Percentiles rank a stretch among this genome's conserved stretches.
Conservation (phyloP, 169 alveolate species). For the Cryptosporidium baileyi region DNA sequence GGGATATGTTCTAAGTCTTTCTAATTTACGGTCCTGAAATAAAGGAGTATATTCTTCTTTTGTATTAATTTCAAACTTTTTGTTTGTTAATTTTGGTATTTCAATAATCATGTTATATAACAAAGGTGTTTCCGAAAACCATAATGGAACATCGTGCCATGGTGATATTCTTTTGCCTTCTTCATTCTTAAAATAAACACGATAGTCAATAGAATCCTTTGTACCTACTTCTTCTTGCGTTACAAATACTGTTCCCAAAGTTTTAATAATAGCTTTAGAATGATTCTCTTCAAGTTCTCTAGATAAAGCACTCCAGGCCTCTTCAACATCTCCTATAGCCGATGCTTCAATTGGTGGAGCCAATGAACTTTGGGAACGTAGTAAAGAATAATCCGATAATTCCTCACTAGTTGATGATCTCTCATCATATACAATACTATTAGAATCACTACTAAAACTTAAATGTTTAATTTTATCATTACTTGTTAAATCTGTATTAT, state of each 20-base stretch:
- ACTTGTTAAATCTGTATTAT: not conserved
- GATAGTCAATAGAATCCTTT: conserved; percentile 55
- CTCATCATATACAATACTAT: conserved; percentile 33
- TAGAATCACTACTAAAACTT: not conserved
- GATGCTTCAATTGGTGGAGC: conserved; percentile 69
- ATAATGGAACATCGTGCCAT: conserved; percentile 71
- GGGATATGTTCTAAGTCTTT: conserved; percentile 77
- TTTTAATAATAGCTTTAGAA: not conserved
- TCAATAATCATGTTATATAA: conserved; percentile 77
- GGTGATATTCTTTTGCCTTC: conserved; percentile 68
- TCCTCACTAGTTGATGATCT: conserved; percentile 17
- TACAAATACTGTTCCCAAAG: conserved; percentile 62
- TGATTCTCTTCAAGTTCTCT: conserved; percentile 21
- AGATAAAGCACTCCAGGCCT: conserved; percentile 58
- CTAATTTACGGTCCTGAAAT: conserved; percentile 76
- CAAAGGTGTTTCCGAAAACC: conserved; percentile 68
- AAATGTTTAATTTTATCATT: not conserved
- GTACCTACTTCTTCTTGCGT: conserved; percentile 58
- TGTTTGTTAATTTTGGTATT: conserved; percentile 76
- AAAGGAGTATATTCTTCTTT: conserved; percentile 74
- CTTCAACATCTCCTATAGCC: conserved; percentile 54
- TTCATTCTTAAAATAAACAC: conserved; percentile 52
- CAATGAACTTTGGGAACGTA: conserved; percentile 58
- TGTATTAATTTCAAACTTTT: conserved; percentile 78
- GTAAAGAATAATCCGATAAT: not conserved